Evolutionary conservation across 352 stramenopile species (phyloP).

Genomic region (Pelagophyceae sp.): DNA sequence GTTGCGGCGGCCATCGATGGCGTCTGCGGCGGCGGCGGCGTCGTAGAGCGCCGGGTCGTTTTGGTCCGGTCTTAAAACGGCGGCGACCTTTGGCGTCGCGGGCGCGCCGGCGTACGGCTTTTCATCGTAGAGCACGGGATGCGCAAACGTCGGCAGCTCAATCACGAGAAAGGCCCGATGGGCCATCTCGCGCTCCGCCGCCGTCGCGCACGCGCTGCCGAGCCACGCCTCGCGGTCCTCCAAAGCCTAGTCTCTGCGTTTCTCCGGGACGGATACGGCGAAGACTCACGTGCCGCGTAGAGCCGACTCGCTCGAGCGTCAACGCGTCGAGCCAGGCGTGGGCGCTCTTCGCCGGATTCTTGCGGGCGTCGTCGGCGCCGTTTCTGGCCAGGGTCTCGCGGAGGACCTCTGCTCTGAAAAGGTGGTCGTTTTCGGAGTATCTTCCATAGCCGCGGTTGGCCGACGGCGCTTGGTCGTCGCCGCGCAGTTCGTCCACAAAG

Average conservation of each 20-base stretch:
- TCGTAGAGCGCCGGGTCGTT: too few species aligned
- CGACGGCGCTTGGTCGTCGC: not conserved
- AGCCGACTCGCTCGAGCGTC: slow-evolving; percentile 18
- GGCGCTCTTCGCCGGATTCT: slow-evolving; percentile 14
- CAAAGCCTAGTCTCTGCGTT: slow-evolving; percentile 22
- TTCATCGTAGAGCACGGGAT: slow-evolving; percentile 81
- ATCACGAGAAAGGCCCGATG: slow-evolving; percentile 53
- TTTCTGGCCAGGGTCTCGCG: slow-evolving; percentile 7
- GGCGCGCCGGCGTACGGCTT: slow-evolving; percentile 56
- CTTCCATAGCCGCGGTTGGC: not conserved
- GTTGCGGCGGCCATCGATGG: too few species aligned
- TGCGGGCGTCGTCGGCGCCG: not conserved
- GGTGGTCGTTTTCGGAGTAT: slow-evolving; percentile 1
- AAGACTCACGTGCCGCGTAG: too few species aligned
- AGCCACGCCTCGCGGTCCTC: slow-evolving; percentile 18
- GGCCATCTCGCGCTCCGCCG: slow-evolving; percentile 24
- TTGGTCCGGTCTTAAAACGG: too few species aligned
- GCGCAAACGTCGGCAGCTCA: slow-evolving; percentile 76
- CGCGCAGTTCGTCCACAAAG: not conserved
- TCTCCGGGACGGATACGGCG: not conserved
- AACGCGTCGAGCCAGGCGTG: slow-evolving; percentile 75
- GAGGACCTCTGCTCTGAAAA: slow-evolving; percentile 8
- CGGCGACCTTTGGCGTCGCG: too few species aligned
- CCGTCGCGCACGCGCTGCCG: slow-evolving; percentile 21
- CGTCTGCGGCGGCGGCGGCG: too few species aligned